A percentile compares a stretch with the other conserved stretches of the same genome.
Conservation (phyloP, 345 rosid genomes). For the Viola odorata region DNA sequence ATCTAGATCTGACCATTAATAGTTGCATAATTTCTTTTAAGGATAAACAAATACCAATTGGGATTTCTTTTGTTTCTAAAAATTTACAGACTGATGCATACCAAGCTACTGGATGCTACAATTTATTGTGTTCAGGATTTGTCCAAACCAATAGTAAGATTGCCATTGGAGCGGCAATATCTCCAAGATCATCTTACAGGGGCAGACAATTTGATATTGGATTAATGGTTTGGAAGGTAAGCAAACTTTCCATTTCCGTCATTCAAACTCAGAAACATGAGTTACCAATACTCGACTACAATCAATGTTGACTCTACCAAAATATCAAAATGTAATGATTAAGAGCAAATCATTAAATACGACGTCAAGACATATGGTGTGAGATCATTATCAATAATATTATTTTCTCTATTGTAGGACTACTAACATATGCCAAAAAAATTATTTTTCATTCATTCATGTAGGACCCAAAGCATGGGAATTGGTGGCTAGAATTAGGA, state of each 20-base stretch:
- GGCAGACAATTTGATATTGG: slow-evolving; percentile 29
- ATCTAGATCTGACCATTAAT: neutral
- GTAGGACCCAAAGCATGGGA: slow-evolving; percentile 35
- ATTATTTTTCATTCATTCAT: neutral
- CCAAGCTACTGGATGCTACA: slow-evolving; percentile 33
- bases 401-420: neutral
- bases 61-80: neutral
- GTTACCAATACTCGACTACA: too few relatives aligned
- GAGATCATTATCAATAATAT: slow-evolving; percentile 1
- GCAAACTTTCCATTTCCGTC: too few relatives aligned
- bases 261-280: too few relatives aligned
- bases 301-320: too few relatives aligned
- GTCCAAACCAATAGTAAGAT: slow-evolving; percentile 30
- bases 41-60: too few relatives aligned
- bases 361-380: neutral
- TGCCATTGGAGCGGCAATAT: slow-evolving; percentile 35
- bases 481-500: slow-evolving; percentile 33
- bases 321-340: too few relatives aligned
- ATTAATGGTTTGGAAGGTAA: slow-evolving; percentile 32
- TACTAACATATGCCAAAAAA: neutral
- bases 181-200: slow-evolving; percentile 26
- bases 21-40: neutral
- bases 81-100: slow-evolving; percentile 31
- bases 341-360: neutral
- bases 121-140: slow-evolving; percentile 31